Base-by-base conservation (phyloP, 2,329 filamentous ascomycete genomes). In the Curvularia sp. region DNA sequence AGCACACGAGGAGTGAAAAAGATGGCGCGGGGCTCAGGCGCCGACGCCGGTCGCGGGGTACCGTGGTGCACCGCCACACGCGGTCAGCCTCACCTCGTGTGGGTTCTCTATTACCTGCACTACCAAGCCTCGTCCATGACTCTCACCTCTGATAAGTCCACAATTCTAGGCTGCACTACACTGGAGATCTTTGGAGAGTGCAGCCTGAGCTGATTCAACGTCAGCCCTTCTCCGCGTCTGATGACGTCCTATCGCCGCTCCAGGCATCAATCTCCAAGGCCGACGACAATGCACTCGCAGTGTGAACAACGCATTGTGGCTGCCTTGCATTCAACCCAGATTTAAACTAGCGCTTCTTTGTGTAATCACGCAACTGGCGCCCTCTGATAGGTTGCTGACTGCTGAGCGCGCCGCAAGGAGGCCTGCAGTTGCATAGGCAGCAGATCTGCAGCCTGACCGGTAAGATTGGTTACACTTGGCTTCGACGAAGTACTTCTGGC, bases 21-120 rank as follows among this genome's bases (percentile, higher is more conserved):
- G 52, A 59, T 55, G 41, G 57, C 57, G 57, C 49, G 57, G 59
- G 59, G 52, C 59, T 50, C 43, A 55, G 57, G 57, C 59, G 56
- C 59, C 61, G 61, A 58, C 53, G 47, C 53, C 55, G 49, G 44
- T 50, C 49, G 57, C 55, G 57, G 53, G 42, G 57, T 55, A 43
- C 30, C 5, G 30, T 8, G 30, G 48, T 39, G 57, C 42, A 57
- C 53, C 44, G 60, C 53, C 57, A 55, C 49, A 52, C 46, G 12
- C 13, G 30, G 12, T 41, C 52, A 49, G 35, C 43, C 42, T 39
- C 15, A 28, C 35, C 30, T 28, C n/a, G 31, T 39, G 33, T 38
- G 18, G 22, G 15, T 20, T 13, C 35, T n/a, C 35, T 38, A n/a
- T n/a, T 35, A 31, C 30, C 35, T 38, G 13, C 15, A 7, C 15